phyloP scores from a whole-genome alignment of 352 stramenopile genomes.

The Bremia lactucae region DNA sequence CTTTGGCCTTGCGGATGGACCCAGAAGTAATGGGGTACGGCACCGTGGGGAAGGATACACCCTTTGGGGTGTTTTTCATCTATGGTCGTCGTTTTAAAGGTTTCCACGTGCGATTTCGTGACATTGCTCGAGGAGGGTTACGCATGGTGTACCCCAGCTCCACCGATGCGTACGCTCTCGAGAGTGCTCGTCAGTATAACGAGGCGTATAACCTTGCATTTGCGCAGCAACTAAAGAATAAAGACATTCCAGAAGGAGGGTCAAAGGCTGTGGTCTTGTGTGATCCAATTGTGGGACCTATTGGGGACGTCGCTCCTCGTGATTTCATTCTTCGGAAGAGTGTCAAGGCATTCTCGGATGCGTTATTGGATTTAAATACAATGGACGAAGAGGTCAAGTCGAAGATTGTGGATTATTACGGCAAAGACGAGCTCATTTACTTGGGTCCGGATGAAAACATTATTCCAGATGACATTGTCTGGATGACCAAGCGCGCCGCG shows the following conservation, averaged over 20 bases:
- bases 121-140: conserved; percentile 70
- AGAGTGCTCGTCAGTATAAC: conserved; percentile 73
- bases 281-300: conserved; percentile 56
- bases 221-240: conserved; percentile 84
- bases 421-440: conserved; percentile 79
- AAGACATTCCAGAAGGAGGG: conserved; percentile 77
- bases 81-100: conserved; percentile 93
- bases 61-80: conserved; percentile 95
- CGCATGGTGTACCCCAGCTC: conserved; percentile 70
- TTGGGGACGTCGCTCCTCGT: conserved; percentile 64
- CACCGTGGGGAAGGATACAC: conserved; percentile 79
- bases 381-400: conserved; percentile 56
- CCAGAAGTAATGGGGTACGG: conserved; percentile 72
- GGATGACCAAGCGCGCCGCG: conserved; percentile 77
- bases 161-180: conserved; percentile 41
- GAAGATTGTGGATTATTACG: conserved; percentile 74
- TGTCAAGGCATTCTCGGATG: conserved; percentile 94
- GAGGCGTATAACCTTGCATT: conserved; percentile 81
- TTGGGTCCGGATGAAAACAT: conserved; percentile 78
- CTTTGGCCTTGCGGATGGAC: conserved; percentile 68
- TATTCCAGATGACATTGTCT: conserved; percentile 63
- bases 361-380: conserved; percentile 70
- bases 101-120: conserved; percentile 79
- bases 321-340: conserved; percentile 92
- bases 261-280: conserved; percentile 79